A percentile compares a stretch with the other conserved stretches of the same genome.
phyloP scores from a whole-genome alignment of 164 flowering plant species.

The Litsea cubeba region DNA sequence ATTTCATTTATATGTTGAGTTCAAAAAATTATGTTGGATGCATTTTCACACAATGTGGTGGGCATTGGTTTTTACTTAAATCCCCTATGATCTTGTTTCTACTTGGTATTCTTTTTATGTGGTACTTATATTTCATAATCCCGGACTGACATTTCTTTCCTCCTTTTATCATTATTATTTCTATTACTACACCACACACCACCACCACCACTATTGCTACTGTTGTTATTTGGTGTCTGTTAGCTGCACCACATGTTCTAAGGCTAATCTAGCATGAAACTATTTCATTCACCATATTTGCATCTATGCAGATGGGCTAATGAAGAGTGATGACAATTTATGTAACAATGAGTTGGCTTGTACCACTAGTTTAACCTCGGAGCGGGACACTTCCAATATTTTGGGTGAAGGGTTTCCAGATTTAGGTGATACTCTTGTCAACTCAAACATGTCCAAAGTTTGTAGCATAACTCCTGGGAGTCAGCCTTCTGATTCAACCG shows the following conservation, averaged over 20 bases:
- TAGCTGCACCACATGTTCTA: not conserved
- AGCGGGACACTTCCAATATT: conserved; percentile 32
- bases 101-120: not conserved
- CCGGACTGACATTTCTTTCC: no score
- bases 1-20: not conserved
- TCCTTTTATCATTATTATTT: no score
- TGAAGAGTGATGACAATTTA: conserved; percentile 13
- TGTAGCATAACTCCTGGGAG: conserved; percentile 11
- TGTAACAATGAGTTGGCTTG: conserved; percentile 25
- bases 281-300: not conserved
- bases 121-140: not conserved
- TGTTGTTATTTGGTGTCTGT: not conserved
- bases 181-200: no score
- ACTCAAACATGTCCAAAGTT: conserved; percentile 13
- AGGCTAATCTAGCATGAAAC: not conserved
- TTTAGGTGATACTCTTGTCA: conserved; percentile 29
- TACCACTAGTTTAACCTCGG: conserved; percentile 25
- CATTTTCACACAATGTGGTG: not conserved
- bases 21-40: not conserved
- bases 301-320: conserved; percentile 26
- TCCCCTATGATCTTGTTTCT: conserved; percentile 5
- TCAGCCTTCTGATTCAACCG: conserved; percentile 23
- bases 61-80: not conserved
- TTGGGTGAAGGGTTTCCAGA: conserved; percentile 33
- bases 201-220: no score